phyloP scores from a whole-genome alignment of 2,329 filamentous ascomycete genomes.

The Epichloe aotearoae region DNA sequence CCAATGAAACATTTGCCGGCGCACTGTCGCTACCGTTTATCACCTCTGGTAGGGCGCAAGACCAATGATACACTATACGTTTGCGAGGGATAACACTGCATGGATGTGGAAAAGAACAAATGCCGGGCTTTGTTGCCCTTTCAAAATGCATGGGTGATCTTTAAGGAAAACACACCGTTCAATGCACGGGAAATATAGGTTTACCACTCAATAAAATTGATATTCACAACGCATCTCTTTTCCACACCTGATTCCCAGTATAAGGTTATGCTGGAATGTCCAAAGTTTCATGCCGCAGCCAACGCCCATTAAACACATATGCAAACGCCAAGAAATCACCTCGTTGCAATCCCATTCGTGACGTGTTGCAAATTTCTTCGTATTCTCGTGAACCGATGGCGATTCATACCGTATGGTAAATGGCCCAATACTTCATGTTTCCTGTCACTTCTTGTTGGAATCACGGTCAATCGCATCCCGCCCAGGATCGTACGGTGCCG shows the following conservation, averaged over 20 bases:
- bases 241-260: background rate
- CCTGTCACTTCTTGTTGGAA: conserved; percentile 17
- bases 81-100: background rate
- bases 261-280: background rate
- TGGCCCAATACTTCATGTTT: background rate
- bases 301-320: background rate
- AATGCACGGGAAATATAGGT: too few species aligned
- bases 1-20: background rate
- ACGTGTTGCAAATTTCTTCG: background rate
- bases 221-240: background rate
- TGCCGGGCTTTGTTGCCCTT: background rate
- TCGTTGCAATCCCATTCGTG: background rate
- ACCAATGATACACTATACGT: background rate
- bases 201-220: too few species aligned
- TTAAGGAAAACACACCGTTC: too few species aligned
- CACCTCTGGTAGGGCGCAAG: background rate
- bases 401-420: background rate
- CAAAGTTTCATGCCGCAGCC: background rate
- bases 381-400: background rate
- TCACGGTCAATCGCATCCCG: conserved; percentile 34
- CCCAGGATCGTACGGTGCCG: conserved; percentile 41
- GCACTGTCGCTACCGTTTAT: background rate
- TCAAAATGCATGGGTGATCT: background rate
- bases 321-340: background rate
- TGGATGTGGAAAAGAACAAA: background rate